Conservation (phyloP, 2,329 filamentous ascomycete genomes). For the Exutisphaerella laricina region DNA sequence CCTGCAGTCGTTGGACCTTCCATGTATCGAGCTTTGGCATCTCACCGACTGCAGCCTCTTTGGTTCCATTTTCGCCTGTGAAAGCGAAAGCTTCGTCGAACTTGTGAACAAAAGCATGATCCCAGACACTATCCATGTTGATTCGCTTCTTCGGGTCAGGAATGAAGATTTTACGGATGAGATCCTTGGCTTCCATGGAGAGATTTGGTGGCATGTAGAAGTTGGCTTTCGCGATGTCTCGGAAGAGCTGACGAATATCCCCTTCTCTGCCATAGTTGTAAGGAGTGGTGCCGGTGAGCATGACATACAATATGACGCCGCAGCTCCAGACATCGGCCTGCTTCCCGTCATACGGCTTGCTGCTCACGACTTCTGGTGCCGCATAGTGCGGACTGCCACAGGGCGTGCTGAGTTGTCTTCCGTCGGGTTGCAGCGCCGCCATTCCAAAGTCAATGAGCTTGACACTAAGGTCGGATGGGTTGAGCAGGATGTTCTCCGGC, state of each 20-base stretch:
- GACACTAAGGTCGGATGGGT: slow-evolving; percentile 62
- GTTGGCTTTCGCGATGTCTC: slow-evolving; percentile 46
- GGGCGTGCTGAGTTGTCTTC: slow-evolving; percentile 75
- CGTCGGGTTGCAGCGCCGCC: slow-evolving; percentile 82
- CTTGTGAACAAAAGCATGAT: slow-evolving; percentile 77
- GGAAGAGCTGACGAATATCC: slow-evolving; percentile 60
- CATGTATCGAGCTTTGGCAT: slow-evolving; percentile 56
- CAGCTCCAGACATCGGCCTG: slow-evolving; percentile 93
- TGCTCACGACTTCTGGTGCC: slow-evolving; percentile 81
- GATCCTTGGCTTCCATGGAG: slow-evolving; percentile 63
- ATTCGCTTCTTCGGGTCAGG: slow-evolving; percentile 75
- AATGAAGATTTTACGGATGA: slow-evolving; percentile 74
- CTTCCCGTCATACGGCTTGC: slow-evolving; percentile 72
- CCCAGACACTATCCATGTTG: slow-evolving; percentile 73
- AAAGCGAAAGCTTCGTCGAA: slow-evolving; percentile 68
- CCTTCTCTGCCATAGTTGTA: slow-evolving; percentile 63
- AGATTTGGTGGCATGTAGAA: slow-evolving; percentile 48
- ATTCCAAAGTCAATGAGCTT: slow-evolving; percentile 98
- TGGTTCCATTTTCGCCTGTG: slow-evolving; percentile 49
- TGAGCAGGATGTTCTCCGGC: slow-evolving; percentile 91
- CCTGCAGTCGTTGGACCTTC: slow-evolving; percentile 54
- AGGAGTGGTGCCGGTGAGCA: slow-evolving; percentile 76
- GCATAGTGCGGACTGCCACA: slow-evolving; percentile 97
- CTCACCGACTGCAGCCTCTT: slow-evolving; percentile 47
- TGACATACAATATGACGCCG: slow-evolving; percentile 82